phyloP scores from a whole-genome alignment of 2,329 filamentous ascomycete genomes.

The Microsporum ferrugineum region DNA sequence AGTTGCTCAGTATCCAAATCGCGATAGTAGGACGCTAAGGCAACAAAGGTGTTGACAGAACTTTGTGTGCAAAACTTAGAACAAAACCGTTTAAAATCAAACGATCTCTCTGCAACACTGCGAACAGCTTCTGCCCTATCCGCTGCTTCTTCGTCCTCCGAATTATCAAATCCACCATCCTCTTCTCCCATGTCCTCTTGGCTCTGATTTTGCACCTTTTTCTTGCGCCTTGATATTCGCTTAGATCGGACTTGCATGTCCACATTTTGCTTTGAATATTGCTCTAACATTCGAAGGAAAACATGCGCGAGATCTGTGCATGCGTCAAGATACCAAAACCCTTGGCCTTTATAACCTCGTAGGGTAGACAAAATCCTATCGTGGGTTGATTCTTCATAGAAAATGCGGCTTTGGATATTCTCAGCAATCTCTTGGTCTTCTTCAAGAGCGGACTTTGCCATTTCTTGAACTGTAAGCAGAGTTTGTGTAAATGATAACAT shows the following conservation, averaged over 20 bases:
- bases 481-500: slow-evolving; percentile 96
- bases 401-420: slow-evolving; percentile 92
- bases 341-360: slow-evolving; percentile 81
- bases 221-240: slow-evolving; percentile 60
- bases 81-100: slow-evolving; percentile 79
- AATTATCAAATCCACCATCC: slow-evolving; percentile 40
- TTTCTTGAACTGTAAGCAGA: slow-evolving; percentile 80
- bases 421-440: slow-evolving; percentile 98
- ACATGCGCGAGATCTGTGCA: slow-evolving; percentile 84
- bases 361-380: slow-evolving; percentile 73
- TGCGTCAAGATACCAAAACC: slow-evolving; percentile 84
- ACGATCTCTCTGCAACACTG: slow-evolving; percentile 71
- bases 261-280: slow-evolving; percentile 86
- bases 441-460: slow-evolving; percentile 70
- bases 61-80: slow-evolving; percentile 70
- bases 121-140: slow-evolving; percentile 66
- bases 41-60: slow-evolving; percentile 79
- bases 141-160: slow-evolving; percentile 45
- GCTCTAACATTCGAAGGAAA: slow-evolving; percentile 81
- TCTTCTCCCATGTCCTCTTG: slow-evolving; percentile 25
- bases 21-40: slow-evolving; percentile 65
- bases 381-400: slow-evolving; percentile 93
- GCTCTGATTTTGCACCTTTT: slow-evolving; percentile 51
- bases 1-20: slow-evolving; percentile 71
- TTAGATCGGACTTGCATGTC: slow-evolving; percentile 87